These are phyloP conservation scores for Quercus suber DNA, from an alignment of 306 rosid genomes.

Conservation along the genomic window DNA sequence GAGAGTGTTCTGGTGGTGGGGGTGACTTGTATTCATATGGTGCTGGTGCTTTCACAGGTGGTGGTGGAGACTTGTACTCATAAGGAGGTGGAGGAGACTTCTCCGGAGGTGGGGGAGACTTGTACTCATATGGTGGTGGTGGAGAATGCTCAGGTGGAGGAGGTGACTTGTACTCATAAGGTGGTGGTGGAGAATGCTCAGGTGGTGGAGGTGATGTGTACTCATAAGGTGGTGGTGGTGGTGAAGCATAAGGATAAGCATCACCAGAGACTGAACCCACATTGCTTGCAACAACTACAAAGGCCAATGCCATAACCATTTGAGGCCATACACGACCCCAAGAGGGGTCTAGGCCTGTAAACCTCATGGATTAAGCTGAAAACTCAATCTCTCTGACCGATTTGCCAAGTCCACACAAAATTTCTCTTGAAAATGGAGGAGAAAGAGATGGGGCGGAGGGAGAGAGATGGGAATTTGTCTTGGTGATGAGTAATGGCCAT, in stretches of 20 bases:
- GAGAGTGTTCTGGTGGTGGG: background rate
- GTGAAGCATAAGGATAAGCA: slow-evolving; percentile 67
- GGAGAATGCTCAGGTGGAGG: slow-evolving; percentile 20
- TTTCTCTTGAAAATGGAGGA: slow-evolving; percentile 4
- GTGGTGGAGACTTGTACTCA: slow-evolving; percentile 37
- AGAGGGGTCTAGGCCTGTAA: slow-evolving; percentile 54
- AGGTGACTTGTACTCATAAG: slow-evolving; percentile 32
- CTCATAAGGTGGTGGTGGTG: slow-evolving; percentile 64
- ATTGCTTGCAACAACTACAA: slow-evolving; percentile 48
- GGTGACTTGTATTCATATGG: slow-evolving; percentile 23
- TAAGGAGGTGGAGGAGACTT: slow-evolving; percentile 18
- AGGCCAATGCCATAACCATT: slow-evolving; percentile 64
- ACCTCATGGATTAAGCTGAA: slow-evolving; percentile 43
- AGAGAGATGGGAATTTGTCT: background rate
- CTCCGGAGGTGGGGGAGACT: slow-evolving; percentile 43
- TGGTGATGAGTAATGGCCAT: slow-evolving; percentile 22
- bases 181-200: background rate
- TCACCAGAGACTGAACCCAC: slow-evolving; percentile 65
- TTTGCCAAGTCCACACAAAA: slow-evolving; percentile 26
- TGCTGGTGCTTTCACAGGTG: slow-evolving; percentile 10
- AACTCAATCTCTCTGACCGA: slow-evolving; percentile 25
- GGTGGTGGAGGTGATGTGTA: slow-evolving; percentile 38
- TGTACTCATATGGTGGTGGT: slow-evolving; percentile 22
- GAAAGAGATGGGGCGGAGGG: background rate
- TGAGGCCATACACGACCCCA: slow-evolving; percentile 72